Percentiles rank a stretch among this genome's conserved stretches.
These are phyloP conservation scores for Aspergillus nidulans DNA, from an alignment of 495 filamentous ascomycete species.

Conservation along the genomic window DNA sequence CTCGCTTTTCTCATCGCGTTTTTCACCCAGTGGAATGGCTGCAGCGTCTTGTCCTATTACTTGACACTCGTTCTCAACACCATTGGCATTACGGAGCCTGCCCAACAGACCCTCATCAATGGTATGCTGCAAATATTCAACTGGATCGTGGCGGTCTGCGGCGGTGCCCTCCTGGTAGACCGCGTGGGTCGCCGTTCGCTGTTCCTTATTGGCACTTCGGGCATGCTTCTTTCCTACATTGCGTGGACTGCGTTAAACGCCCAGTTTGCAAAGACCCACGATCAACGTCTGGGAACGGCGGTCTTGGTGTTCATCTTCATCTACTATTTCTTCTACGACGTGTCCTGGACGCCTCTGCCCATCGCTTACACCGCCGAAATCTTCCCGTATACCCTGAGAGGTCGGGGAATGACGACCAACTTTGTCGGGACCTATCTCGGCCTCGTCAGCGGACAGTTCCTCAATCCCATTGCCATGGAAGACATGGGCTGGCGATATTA, in stretches of 20 bases:
- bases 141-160: not conserved
- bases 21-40: too few species aligned
- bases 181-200: not conserved
- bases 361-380: not conserved
- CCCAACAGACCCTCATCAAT: not conserved
- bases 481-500: slow-evolving; percentile 37
- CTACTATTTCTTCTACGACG: not conserved
- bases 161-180: not conserved
- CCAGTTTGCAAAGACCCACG: not conserved
- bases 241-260: not conserved
- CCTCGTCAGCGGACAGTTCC: slow-evolving; percentile 18
- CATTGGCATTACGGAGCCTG: not conserved
- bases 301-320: slow-evolving; percentile 3
- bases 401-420: not conserved
- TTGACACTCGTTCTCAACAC: slow-evolving; percentile 2
- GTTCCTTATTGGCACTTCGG: not conserved
- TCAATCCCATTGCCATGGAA: slow-evolving; percentile 33
- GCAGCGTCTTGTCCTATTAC: too few species aligned
- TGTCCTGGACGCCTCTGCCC: not conserved
- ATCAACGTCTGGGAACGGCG: not conserved
- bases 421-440: not conserved
- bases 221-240: not conserved
- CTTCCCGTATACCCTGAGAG: not conserved
- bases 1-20: too few species aligned
- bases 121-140: not conserved